Evolutionary conservation across 208 protist species (phyloP).

Genomic region (Acanthamoeba culbertsoni): DNA sequence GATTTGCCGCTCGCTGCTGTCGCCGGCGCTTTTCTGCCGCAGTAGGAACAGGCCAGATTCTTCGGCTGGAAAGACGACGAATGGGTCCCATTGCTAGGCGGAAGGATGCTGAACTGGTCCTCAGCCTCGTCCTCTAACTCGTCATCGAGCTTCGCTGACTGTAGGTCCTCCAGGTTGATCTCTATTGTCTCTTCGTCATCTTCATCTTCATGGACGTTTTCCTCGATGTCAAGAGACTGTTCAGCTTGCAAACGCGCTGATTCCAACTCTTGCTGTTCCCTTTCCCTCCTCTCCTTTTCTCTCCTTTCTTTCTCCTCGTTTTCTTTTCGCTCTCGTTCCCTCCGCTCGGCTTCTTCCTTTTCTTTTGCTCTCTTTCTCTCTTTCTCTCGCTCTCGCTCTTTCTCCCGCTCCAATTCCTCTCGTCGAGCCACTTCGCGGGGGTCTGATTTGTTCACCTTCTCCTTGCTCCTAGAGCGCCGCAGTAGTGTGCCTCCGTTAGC

Average conservation of each 20-base stretch:
- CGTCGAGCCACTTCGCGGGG: no score
- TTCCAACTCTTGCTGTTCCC: background rate
- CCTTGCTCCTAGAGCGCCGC: no score
- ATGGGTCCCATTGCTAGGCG: background rate
- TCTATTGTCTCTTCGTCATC: conserved; percentile 8
- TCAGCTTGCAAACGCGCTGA: background rate
- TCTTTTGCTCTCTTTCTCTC: background rate
- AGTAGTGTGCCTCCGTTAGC: no score
- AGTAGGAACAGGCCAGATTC: background rate
- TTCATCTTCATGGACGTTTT: background rate
- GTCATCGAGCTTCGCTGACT: background rate
- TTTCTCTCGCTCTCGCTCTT: background rate
- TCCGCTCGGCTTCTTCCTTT: background rate
- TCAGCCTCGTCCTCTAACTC: background rate
- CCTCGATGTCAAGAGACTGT: background rate
- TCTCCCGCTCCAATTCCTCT: background rate
- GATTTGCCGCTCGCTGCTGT: background rate
- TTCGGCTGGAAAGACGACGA: background rate
- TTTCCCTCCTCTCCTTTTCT: background rate
- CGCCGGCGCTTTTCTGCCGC: background rate
- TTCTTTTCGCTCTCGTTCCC: background rate
- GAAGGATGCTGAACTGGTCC: background rate
- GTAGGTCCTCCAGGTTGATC: conserved; percentile 24
- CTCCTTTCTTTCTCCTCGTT: background rate
- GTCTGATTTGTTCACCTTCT: background rate